A percentile compares a stretch with the other conserved stretches of the same genome.
Evolutionary conservation across 208 protist species (phyloP).

Genomic region (Crithidia acanthocephali): DNA sequence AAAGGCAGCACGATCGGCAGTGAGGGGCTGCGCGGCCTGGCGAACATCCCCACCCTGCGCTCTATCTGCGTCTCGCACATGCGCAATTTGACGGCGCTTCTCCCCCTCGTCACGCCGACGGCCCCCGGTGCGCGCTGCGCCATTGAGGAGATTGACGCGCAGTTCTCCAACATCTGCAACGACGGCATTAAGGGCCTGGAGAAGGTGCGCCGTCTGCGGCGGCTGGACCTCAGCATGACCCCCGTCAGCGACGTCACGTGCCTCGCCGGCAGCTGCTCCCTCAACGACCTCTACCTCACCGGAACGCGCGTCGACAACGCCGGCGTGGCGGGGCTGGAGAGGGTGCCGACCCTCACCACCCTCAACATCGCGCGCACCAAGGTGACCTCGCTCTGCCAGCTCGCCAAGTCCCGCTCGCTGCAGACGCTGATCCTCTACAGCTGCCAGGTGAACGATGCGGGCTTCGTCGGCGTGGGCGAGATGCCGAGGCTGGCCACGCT

Average conservation of each 20-base stretch:
- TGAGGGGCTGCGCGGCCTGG: conserved; percentile 56
- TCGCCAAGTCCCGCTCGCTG: conserved; percentile 39
- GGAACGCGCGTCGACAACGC: conserved; percentile 44
- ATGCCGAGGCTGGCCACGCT: conserved; percentile 49
- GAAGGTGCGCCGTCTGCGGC: conserved; percentile 40
- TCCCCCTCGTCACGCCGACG: conserved; percentile 52
- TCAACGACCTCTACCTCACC: conserved; percentile 46
- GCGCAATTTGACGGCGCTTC: conserved; percentile 44
- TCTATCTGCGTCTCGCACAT: conserved; percentile 57
- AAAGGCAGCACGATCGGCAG: conserved; percentile 51
- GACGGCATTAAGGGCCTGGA: conserved; percentile 41
- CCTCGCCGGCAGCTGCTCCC: conserved; percentile 40
- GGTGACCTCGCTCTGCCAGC: conserved; percentile 38
- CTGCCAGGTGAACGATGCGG: conserved; percentile 45
- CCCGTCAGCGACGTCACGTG: conserved; percentile 48
- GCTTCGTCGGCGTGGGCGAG: conserved; percentile 36
- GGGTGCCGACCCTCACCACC: conserved; percentile 38
- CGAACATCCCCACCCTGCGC: conserved; percentile 46
- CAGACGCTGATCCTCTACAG: conserved; percentile 49
- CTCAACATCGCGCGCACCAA: conserved; percentile 54
- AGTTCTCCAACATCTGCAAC: conserved; percentile 50
- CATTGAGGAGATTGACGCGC: conserved; percentile 69
- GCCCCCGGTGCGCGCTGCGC: conserved; percentile 23
- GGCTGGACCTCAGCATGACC: conserved; percentile 68
- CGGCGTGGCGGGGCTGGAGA: conserved; percentile 51